Base-by-base conservation (phyloP, 441 rosid species). In the Populus trichocarpa region DNA sequence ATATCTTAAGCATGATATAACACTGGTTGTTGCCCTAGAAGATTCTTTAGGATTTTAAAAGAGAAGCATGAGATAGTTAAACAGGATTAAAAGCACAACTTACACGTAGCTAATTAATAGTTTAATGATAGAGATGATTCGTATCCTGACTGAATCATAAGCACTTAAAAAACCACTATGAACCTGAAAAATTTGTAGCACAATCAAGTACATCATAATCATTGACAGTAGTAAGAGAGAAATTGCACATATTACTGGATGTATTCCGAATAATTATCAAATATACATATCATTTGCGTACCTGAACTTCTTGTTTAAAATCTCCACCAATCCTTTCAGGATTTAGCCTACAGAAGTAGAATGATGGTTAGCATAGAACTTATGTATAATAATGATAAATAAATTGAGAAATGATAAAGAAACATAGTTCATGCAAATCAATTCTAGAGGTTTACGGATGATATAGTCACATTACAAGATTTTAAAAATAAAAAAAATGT, bases 271-370 rank as follows among this genome's bases (percentile, higher is more conserved):
- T 14, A 77, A 67, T 65, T 63, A 75, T 5, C 35, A 75, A 71
- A 50, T 78, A 11, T 11, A 16, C n/a, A 9, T 76, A 71, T 32
- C 53, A 23, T 69, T 74, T 63, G 73, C 78, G 72, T 83, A 91
- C 98, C 82, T 96, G 99, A 81, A 92, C 85, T 86, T 96, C 98
- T 89, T 96, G 88, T 88, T 89, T 92, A 85, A 93, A 93, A 83
- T 96, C 98, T 79, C 97, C 98, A 64, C 95, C 97, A 78, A 92
- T 89, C 83, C 99, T 88, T 81, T 96, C 99, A 50, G 99, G 98
- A 85, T 96, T 96, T 76, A 96, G 76, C 86, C 99, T 96, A 77
- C 65, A 78, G 10, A 71, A 33, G 73, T 57, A 75, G 46, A 71
- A 6, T 57, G 63, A 57, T 20, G 23, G 63, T 57, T 57, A 57